Conservation (phyloP, 768 basidiomycete genomes). For the Termitomyces bulborhizus region DNA sequence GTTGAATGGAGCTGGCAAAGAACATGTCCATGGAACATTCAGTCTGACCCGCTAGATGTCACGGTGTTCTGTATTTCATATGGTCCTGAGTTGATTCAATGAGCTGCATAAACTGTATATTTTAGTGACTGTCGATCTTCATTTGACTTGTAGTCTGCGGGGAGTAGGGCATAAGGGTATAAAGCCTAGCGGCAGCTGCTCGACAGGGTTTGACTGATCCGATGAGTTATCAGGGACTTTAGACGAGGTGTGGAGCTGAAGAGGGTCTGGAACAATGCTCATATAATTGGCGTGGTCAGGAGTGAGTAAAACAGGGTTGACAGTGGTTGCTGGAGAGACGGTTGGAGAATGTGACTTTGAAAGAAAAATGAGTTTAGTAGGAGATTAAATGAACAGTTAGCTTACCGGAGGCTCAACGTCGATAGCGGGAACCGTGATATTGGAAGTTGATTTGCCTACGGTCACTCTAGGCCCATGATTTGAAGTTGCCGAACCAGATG, state of each 20-base stretch:
- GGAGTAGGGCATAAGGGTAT: conserved; percentile 30
- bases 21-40: neutral
- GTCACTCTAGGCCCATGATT: conserved; percentile 17
- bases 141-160: conserved; percentile 4
- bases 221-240: neutral
- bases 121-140: neutral
- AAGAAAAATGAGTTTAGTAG: neutral
- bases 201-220: conserved; percentile 10
- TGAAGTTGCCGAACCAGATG: conserved; percentile 5
- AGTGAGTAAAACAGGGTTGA: conserved; percentile 36
- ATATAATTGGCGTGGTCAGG: conserved; percentile 31
- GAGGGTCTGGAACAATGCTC: conserved; percentile 8
- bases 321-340: conserved; percentile 22
- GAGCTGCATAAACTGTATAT: neutral
- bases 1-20: conserved; percentile 1
- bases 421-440: conserved; percentile 33
- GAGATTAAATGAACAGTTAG: neutral
- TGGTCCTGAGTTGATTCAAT: conserved; percentile 6
- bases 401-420: conserved; percentile 42
- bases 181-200: conserved; percentile 31
- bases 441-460: conserved; percentile 23
- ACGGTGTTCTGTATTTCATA: neutral
- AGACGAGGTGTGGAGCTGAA: neutral
- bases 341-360: conserved; percentile 35
- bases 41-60: conserved; percentile 1